Evolutionary conservation across 768 basidiomycete species (phyloP).

Genomic region (Pleurotus cornucopiae): DNA sequence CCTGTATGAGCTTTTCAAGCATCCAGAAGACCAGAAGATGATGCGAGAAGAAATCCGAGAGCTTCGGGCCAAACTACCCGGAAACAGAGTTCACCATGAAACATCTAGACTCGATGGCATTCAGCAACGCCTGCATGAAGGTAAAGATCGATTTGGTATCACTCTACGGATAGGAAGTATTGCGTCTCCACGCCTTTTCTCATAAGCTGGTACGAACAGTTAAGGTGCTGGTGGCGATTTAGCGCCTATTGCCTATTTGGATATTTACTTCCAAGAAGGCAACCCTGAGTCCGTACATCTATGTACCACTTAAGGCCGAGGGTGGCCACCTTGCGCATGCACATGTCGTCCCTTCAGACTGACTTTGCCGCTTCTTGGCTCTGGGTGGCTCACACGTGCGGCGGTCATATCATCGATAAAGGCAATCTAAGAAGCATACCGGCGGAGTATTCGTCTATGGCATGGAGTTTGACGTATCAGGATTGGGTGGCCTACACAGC

Average conservation of each 20-base stretch:
- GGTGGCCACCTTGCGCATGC: not conserved
- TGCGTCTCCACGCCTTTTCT: conserved; percentile 27
- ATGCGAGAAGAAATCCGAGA: conserved; percentile 40
- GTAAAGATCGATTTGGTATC: not conserved
- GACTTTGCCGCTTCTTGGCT: too few relatives aligned
- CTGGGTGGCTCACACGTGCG: too few relatives aligned
- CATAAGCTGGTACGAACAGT: conserved; percentile 4
- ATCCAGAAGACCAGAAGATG: conserved; percentile 38
- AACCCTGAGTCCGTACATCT: not conserved
- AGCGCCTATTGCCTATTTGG: not conserved
- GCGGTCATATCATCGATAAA: too few relatives aligned
- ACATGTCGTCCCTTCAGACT: not conserved
- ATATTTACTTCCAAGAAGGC: not conserved
- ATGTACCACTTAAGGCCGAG: not conserved
- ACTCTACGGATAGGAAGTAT: conserved; percentile 16
- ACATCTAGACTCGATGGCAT: not conserved
- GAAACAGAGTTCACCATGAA: not conserved
- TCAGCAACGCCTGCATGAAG: conserved; percentile 5
- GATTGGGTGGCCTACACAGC: not conserved
- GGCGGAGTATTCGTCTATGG: not conserved
- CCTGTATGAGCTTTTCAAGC: conserved; percentile 40
- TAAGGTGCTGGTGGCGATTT: conserved; percentile 2
- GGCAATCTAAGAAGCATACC: not conserved
- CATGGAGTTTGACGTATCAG: not conserved
- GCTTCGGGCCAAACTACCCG: conserved; percentile 9